Evolutionary conservation across 2,329 filamentous ascomycete genomes (phyloP).

Genomic region (Simplicillium sp.): DNA sequence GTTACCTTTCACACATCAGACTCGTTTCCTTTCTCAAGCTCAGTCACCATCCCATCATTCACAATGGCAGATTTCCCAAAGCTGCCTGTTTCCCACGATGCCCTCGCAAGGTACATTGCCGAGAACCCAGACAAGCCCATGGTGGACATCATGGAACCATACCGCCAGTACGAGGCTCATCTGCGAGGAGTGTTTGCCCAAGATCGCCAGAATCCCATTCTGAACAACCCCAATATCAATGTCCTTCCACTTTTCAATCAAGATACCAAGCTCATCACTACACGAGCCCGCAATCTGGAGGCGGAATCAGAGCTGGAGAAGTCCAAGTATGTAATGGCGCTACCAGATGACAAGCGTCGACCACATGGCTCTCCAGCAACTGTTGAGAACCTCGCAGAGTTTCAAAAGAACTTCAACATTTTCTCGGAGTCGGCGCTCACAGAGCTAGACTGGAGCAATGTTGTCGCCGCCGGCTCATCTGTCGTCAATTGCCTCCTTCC

Average conservation of each 20-base stretch:
- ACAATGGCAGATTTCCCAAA: constrained; percentile 26
- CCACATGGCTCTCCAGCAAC: constrained; percentile 55
- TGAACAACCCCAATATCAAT: constrained; percentile 51
- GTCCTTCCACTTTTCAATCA: constrained; percentile 56
- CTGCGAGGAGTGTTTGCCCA: constrained; percentile 62
- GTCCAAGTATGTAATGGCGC: constrained; percentile 59
- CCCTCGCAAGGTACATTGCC: constrained; percentile 43
- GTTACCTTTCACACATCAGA: neutral
- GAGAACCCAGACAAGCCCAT: constrained; percentile 44
- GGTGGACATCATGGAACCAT: constrained; percentile 52
- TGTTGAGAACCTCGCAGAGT: constrained; percentile 58
- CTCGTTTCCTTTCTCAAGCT: neutral
- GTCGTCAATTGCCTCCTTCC: constrained; percentile 73
- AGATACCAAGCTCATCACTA: constrained; percentile 45
- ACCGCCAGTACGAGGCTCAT: constrained; percentile 56
- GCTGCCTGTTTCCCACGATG: constrained; percentile 34
- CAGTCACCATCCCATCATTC: constrained; percentile 16
- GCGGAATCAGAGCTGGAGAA: constrained; percentile 50
- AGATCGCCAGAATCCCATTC: constrained; percentile 46
- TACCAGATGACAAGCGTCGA: constrained; percentile 53
- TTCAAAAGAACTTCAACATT: constrained; percentile 68
- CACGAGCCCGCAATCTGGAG: constrained; percentile 50
- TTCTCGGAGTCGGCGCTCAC: constrained; percentile 72
- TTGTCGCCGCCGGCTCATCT: constrained; percentile 72
- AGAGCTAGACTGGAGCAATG: constrained; percentile 74